Evolutionary conservation across 2,329 filamentous ascomycete genomes (phyloP), one percentile per base, ranked within the genome.

Genomic region (Aspergillus pseudotamarii): DNA sequence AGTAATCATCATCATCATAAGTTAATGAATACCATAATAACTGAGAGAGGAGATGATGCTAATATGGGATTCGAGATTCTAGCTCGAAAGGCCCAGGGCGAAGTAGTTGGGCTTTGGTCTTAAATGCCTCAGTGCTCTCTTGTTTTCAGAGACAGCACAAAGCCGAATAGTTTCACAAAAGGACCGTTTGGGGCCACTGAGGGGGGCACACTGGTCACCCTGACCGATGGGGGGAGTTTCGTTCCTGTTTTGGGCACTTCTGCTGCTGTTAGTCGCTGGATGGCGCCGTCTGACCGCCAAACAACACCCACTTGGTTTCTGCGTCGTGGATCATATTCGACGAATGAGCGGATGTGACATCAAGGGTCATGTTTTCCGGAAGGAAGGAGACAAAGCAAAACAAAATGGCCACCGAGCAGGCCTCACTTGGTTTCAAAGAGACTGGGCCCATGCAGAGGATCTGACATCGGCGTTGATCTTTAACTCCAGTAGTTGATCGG

Each of bases 221-320:
- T 60, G 61, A 60, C 59, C 56, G 59, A 64, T 60, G 63, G 61
- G 26, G 26, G 32, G 56, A 60, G 57, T 65, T 60, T 63, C 38
- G 63, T 68, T 64, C 64, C 65, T 66, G 58, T 61, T 67, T 73
- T 70, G 71, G 71, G 71, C 71, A 73, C 66, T 62, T 67, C 61
- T 73, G 71, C 71, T 70, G 69, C 68, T 67, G 60, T 61, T 68
- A 67, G 67, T 69, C 64, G 62, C 66, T 57, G 63, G 59, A 64
- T 57, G 61, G 66, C 61, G 65, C 64, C 59, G 61, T 67, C 69
- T 68, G 67, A 69, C 67, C 67, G 67, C 68, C 65, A 63, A 63
- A 66, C 32, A 53, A 62, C 62, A 58, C 48, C 68, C 68, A 68
- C 65, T 65, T 38, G 21, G 56, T 56, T 28, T 23, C 57, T 57